A percentile compares a stretch with the other conserved stretches of the same genome.
Evolutionary conservation across 306 rosid genomes (phyloP).

Genomic region (Cyamopsis tetragonoloba): DNA sequence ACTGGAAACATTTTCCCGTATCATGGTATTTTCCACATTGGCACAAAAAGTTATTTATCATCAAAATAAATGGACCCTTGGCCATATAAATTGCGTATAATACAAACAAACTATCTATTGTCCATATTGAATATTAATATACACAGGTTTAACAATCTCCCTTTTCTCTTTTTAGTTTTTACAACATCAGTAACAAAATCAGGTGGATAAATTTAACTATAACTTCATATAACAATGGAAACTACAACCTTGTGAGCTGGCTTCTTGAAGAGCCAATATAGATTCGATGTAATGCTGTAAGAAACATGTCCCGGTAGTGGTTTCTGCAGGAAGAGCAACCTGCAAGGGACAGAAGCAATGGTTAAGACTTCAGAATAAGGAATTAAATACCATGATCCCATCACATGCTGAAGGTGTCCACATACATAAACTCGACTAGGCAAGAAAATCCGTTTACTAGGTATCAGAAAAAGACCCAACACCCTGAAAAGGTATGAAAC

Average conservation of each 20-base stretch:
- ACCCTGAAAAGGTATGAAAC: background rate
- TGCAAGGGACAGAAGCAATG: constrained; percentile 34
- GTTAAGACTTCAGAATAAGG: constrained; percentile 12
- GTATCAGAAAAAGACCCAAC: background rate
- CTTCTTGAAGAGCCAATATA: constrained; percentile 86
- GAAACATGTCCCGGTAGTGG: constrained; percentile 68
- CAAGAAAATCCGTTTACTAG: background rate
- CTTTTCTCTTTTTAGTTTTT: constrained; percentile 8
- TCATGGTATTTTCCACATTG: background rate
- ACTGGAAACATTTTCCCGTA: background rate
- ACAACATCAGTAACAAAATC: background rate
- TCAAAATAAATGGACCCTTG: constrained; percentile 1
- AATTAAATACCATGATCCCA: constrained; percentile 17
- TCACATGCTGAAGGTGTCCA: constrained; percentile 2
- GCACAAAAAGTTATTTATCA: background rate
- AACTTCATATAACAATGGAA: background rate
- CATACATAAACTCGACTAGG: background rate
- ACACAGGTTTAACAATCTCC: background rate
- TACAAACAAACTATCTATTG: background rate
- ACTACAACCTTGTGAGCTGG: constrained; percentile 62
- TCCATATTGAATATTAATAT: background rate
- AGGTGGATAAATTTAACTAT: constrained; percentile 8
- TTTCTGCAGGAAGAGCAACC: constrained; percentile 97
- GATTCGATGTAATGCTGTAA: constrained; percentile 75
- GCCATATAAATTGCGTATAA: background rate